Evolutionary conservation across 1,284 basidiomycete genomes (phyloP).

Genomic region (Wallemia hederae): DNA sequence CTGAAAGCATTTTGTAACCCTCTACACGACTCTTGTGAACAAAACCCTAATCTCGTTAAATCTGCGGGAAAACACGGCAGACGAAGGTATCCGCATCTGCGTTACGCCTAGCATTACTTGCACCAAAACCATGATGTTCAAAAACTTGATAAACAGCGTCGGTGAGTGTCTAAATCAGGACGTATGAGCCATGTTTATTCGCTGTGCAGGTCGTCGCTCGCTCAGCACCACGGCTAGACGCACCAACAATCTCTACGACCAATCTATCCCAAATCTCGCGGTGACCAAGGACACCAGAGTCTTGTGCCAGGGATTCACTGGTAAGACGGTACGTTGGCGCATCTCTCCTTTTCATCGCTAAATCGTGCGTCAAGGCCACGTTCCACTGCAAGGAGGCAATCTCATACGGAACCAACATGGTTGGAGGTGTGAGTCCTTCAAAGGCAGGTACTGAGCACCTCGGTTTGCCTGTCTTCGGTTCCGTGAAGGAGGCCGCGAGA

Average conservation of each 20-base stretch:
- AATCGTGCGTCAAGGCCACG: constrained; percentile 34
- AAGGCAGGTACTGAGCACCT: constrained; percentile 90
- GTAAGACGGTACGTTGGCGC: constrained; percentile 68
- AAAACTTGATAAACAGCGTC: neutral
- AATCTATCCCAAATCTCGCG: constrained; percentile 8
- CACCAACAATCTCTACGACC: neutral
- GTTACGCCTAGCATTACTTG: too few relatives aligned
- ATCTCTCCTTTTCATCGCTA: neutral
- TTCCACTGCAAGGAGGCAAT: constrained; percentile 90
- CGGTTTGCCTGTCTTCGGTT: constrained; percentile 79
- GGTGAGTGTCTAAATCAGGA: neutral
- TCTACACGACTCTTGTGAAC: too few relatives aligned
- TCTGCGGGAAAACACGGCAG: neutral
- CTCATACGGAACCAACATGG: constrained; percentile 68
- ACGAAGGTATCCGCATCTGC: neutral
- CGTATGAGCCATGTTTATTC: neutral
- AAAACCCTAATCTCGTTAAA: too few relatives aligned
- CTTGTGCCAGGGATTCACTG: constrained; percentile 75
- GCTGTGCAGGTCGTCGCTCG: neutral
- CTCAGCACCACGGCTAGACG: neutral
- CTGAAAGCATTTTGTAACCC: too few relatives aligned
- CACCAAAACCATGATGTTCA: neutral
- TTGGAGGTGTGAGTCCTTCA: constrained; percentile 77
- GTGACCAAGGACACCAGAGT: constrained; percentile 72
- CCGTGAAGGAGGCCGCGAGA: constrained; percentile 68